A percentile compares a stretch with the other conserved stretches of the same genome.
Conservation (phyloP, 1,284 basidiomycete genomes). For the Apiotrichum akiyoshidainum region DNA sequence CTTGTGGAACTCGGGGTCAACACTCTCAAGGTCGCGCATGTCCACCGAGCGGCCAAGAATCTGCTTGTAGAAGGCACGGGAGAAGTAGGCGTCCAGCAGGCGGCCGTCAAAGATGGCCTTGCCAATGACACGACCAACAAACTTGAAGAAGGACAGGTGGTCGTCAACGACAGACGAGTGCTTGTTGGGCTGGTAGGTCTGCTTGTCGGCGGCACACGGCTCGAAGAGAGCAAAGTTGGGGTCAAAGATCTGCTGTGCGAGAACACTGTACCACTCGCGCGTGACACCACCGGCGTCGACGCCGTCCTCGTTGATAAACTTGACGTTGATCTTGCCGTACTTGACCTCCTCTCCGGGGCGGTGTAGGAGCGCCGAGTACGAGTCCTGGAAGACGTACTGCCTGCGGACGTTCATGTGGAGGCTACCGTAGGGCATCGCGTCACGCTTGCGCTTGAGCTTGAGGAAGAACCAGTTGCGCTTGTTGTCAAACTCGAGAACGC, state of each 20-base stretch:
- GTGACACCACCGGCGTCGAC: slow-evolving; percentile 98
- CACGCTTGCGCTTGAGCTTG: slow-evolving; percentile 82
- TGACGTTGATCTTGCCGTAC: slow-evolving; percentile 92
- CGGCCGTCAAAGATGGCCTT: slow-evolving; percentile 88
- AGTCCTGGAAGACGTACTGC: slow-evolving; percentile 94
- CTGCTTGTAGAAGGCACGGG: slow-evolving; percentile 89
- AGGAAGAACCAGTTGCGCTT: slow-evolving; percentile 98
- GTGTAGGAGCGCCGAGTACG: slow-evolving; percentile 85
- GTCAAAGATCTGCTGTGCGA: slow-evolving; percentile 98
- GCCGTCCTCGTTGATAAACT: slow-evolving; percentile 96
- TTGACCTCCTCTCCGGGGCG: slow-evolving; percentile 95
- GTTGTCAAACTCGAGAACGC: slow-evolving; percentile 99
- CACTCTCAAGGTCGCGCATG: slow-evolving; percentile 89
- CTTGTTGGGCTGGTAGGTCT: slow-evolving; percentile 96
- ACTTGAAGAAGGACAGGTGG: slow-evolving; percentile 97
- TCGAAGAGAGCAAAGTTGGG: slow-evolving; percentile 96
- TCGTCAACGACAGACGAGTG: slow-evolving; percentile 77
- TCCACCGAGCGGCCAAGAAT: slow-evolving; percentile 87
- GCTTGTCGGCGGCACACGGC: slow-evolving; percentile 87
- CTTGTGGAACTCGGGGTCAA: slow-evolving; percentile 77
- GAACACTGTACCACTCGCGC: slow-evolving; percentile 96
- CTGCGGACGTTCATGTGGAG: slow-evolving; percentile 90
- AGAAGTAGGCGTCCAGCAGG: slow-evolving; percentile 96
- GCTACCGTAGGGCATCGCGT: slow-evolving; percentile 68
- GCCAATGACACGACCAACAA: slow-evolving; percentile 95